Conservation (phyloP, 2,329 filamentous ascomycete species). For the Xylariaceae sp. region DNA sequence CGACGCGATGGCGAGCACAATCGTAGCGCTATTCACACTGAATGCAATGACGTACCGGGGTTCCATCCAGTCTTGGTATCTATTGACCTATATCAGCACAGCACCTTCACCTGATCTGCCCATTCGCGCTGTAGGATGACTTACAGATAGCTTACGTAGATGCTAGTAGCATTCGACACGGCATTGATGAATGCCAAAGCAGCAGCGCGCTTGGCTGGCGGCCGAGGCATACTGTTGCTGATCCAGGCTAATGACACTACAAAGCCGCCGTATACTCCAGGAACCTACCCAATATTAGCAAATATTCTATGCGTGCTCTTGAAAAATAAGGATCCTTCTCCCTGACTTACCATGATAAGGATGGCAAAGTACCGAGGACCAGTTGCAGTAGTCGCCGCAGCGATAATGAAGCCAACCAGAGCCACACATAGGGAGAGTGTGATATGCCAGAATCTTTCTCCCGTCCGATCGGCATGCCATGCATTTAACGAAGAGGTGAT, state of each 20-base stretch:
- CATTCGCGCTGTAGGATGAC: not conserved
- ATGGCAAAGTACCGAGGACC: conserved; percentile 65
- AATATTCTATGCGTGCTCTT: not conserved
- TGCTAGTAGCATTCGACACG: conserved; percentile 63
- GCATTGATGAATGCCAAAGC: conserved; percentile 74
- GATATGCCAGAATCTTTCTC: conserved; percentile 68
- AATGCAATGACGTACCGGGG: conserved; percentile 55
- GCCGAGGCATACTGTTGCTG: conserved; percentile 68
- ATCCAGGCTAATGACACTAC: conserved; percentile 72
- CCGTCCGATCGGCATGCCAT: conserved; percentile 66
- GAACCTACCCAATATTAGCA: conserved; percentile 36
- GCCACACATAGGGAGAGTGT: conserved; percentile 57
- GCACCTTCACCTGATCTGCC: not conserved
- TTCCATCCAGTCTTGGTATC: conserved; percentile 53
- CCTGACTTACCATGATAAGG: conserved; percentile 61
- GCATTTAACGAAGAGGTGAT: conserved; percentile 62
- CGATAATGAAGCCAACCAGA: conserved; percentile 63
- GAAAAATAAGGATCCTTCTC: not conserved
- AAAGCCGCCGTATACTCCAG: conserved; percentile 61
- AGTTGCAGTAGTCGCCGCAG: conserved; percentile 55
- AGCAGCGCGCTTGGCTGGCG: conserved; percentile 66
- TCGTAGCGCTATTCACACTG: conserved; percentile 63
- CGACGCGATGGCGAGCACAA: conserved; percentile 58
- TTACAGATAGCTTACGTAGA: conserved; percentile 50
- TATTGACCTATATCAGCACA: conserved; percentile 44